A percentile compares a stretch with the other conserved stretches of the same genome.
Conservation (phyloP, 495 filamentous ascomycete genomes). For the Aspergillus homomorphus region DNA sequence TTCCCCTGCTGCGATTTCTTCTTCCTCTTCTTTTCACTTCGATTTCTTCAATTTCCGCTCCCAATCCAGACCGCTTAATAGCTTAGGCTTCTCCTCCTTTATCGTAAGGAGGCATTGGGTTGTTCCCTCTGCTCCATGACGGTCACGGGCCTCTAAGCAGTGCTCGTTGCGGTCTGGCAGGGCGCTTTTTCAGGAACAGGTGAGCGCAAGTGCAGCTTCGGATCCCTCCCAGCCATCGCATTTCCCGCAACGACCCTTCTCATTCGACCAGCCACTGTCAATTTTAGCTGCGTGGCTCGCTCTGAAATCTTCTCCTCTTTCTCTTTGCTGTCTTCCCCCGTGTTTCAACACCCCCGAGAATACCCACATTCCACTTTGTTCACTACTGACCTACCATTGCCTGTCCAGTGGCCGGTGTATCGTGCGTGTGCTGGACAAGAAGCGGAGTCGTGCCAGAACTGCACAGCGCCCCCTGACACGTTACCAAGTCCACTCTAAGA, state of each 20-base stretch:
- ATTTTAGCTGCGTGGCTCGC: conserved; percentile 11
- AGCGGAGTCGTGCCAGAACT: conserved; percentile 6
- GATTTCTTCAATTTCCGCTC: conserved; percentile 2
- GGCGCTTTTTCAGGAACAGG: conserved; percentile 8
- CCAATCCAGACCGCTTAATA: conserved; percentile 2
- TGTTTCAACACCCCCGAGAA: conserved; percentile 8
- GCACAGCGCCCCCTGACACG: conserved; percentile 8
- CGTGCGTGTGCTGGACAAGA: conserved; percentile 10
- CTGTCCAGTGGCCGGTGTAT: conserved; percentile 9
- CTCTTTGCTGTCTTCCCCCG: conserved; percentile 8
- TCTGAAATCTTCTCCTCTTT: conserved; percentile 16
- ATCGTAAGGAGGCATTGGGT: conserved; percentile 17
- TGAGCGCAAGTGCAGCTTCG: conserved; percentile 2
- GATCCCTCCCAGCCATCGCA: conserved; percentile 28
- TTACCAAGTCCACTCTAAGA: background rate
- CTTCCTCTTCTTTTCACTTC: background rate
- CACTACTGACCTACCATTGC: conserved; percentile 12
- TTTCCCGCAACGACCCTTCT: conserved; percentile 16
- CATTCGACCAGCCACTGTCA: conserved; percentile 31
- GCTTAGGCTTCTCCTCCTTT: background rate
- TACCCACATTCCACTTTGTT: conserved; percentile 30
- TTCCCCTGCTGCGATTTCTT: background rate
- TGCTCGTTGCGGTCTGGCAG: conserved; percentile 27
- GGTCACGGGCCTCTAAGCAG: conserved; percentile 13
- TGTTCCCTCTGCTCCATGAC: conserved; percentile 21